Conservation (phyloP, 805 yeast species). For the Kluyveromyces aestuarii region DNA sequence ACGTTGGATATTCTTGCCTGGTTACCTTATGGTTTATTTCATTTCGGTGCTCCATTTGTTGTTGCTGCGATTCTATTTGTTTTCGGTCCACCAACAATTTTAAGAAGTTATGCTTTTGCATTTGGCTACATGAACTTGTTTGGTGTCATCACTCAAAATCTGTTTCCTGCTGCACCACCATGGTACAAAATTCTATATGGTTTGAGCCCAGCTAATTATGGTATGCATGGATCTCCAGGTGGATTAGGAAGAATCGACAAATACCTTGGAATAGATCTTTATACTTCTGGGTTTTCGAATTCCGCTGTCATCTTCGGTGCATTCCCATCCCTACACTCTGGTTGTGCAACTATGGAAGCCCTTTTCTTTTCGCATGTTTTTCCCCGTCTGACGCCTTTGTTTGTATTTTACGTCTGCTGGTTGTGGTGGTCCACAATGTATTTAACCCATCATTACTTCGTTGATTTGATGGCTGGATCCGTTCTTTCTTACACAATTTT, state of each 20-base stretch:
- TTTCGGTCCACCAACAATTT: conserved; percentile 84
- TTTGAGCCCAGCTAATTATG: conserved; percentile 79
- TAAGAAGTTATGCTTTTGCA: conserved; percentile 81
- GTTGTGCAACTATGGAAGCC: conserved; percentile 90
- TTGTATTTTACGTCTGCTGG: conserved; percentile 78
- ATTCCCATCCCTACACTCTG: conserved; percentile 80
- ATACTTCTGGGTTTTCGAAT: conserved; percentile 71
- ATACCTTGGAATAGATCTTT: conserved; percentile 70
- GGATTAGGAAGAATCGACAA: conserved; percentile 84
- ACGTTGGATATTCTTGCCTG: conserved; percentile 79
- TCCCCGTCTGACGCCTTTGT: conserved; percentile 57
- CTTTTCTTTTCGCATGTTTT: conserved; percentile 76
- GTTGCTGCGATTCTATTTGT: conserved; percentile 69
- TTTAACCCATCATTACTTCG: conserved; percentile 90
- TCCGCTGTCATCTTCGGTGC: conserved; percentile 96
- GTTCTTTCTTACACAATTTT: conserved; percentile 66
- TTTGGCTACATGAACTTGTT: conserved; percentile 89
- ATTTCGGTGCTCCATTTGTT: conserved; percentile 84
- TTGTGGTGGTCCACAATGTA: conserved; percentile 99
- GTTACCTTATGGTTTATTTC: conserved; percentile 90
- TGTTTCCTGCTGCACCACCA: conserved; percentile 94
- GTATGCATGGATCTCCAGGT: conserved; percentile 92
- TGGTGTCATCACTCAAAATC: conserved; percentile 75
- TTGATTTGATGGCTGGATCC: conserved; percentile 92
- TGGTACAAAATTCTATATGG: conserved; percentile 89